Evolutionary conservation across 148 eudicot genomes (phyloP).

Genomic region (Rhododendron vialii): DNA sequence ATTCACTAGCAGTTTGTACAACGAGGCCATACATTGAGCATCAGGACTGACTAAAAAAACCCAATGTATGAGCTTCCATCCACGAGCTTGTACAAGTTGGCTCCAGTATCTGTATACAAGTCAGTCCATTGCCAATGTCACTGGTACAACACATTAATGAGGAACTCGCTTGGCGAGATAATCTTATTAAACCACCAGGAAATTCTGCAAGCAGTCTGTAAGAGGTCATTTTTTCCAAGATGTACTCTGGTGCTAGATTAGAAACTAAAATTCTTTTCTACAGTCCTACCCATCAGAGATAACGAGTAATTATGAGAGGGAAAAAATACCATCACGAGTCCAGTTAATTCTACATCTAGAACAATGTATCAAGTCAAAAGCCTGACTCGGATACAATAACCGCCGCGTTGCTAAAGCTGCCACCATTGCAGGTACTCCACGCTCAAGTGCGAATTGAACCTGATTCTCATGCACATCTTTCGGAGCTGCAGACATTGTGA

Average conservation of each 20-base stretch:
- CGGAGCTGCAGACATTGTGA: slow-evolving; percentile 87
- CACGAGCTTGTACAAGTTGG: neutral
- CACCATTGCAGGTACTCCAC: slow-evolving; percentile 99
- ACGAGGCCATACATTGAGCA: neutral
- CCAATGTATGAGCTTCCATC: neutral
- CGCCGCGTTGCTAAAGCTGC: slow-evolving; percentile 82
- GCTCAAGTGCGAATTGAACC: slow-evolving; percentile 96
- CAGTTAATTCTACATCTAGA: slow-evolving; percentile 98
- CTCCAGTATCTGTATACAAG: neutral
- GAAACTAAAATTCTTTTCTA: neutral
- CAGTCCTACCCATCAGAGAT: neutral
- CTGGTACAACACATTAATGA: neutral
- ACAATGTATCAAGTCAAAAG: slow-evolving; percentile 94
- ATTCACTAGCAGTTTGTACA: neutral
- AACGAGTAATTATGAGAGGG: slow-evolving; percentile 3
- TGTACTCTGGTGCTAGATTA: neutral
- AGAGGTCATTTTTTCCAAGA: neutral
- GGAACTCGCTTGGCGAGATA: neutral
- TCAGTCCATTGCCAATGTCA: neutral
- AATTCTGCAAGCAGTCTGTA: neutral
- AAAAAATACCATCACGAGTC: slow-evolving; percentile 70
- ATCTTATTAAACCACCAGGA: neutral
- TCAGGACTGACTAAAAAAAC: neutral
- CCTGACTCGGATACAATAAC: slow-evolving; percentile 84
- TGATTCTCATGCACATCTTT: slow-evolving; percentile 52